Evolutionary conservation across 441 rosid genomes (phyloP).

Genomic region (Corymbia citriodora): DNA sequence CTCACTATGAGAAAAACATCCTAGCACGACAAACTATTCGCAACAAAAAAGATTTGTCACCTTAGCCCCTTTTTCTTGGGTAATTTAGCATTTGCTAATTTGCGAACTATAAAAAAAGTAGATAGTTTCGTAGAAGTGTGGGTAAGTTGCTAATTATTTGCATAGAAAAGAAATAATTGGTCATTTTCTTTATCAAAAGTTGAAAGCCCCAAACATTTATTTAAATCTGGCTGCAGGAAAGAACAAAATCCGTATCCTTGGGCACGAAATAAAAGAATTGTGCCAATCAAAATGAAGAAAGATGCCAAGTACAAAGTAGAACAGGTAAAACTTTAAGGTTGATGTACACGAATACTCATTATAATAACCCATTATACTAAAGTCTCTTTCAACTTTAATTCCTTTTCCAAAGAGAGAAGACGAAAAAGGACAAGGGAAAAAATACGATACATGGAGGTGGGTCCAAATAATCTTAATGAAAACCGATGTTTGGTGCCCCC

Average conservation of each 20-base stretch:
- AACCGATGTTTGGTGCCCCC: conserved; percentile 46
- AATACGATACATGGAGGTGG: conserved; percentile 5
- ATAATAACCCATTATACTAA: neutral
- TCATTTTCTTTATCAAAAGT: neutral
- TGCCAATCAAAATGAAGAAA: neutral
- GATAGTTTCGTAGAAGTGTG: no score
- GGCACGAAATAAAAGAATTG: neutral
- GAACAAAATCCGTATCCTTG: neutral
- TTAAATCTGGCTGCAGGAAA: neutral
- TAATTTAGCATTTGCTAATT: no score
- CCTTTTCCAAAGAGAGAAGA: neutral
- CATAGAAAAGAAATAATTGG: neutral
- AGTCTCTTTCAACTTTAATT: neutral
- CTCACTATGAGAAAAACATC: no score
- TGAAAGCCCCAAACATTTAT: neutral
- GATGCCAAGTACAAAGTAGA: neutral
- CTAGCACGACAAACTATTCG: no score
- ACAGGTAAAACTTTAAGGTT: neutral
- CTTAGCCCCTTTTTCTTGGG: no score
- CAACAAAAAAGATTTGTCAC: no score
- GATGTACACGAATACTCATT: neutral
- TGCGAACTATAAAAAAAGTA: no score
- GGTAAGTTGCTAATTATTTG: neutral
- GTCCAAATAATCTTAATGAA: conserved; percentile 26
- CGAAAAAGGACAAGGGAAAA: neutral